These are phyloP conservation scores for Trifolium fragiferum DNA, from an alignment of 306 rosid genomes.

Conservation along the genomic window DNA sequence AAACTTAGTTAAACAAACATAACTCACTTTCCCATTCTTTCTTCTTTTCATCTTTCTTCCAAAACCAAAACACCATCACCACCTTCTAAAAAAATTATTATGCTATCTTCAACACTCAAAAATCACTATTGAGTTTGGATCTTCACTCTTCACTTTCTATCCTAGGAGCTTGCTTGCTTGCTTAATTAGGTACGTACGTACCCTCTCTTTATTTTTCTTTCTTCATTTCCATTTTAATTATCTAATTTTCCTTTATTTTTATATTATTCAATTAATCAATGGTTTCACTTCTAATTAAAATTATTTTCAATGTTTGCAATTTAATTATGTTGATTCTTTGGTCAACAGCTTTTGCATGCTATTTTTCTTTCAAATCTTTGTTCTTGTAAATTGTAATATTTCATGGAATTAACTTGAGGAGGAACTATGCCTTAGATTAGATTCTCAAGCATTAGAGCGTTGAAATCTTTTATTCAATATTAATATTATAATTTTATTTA, in stretches of 20 bases:
- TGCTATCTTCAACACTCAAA: neutral
- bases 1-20: neutral
- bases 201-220: neutral
- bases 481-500: constrained; percentile 4
- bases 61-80: neutral
- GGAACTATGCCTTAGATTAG: neutral
- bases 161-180: neutral
- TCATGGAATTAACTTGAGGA: constrained; percentile 20
- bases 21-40: neutral
- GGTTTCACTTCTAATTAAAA: neutral
- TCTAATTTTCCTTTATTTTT: neutral
- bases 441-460: neutral
- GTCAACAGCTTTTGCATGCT: neutral
- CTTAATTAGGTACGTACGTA: neutral
- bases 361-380: neutral
- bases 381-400: neutral
- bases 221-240: neutral
- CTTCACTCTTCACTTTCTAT: neutral
- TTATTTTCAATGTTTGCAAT: constrained; percentile 18
- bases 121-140: neutral
- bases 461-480: neutral
- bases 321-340: too few species aligned
- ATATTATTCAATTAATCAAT: neutral
- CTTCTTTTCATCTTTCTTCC: neutral
- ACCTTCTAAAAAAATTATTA: too few species aligned